These are phyloP conservation scores for Ophiocordyceps camponoti-floridani DNA, from an alignment of 2,329 filamentous ascomycete species.

Conservation along the genomic window DNA sequence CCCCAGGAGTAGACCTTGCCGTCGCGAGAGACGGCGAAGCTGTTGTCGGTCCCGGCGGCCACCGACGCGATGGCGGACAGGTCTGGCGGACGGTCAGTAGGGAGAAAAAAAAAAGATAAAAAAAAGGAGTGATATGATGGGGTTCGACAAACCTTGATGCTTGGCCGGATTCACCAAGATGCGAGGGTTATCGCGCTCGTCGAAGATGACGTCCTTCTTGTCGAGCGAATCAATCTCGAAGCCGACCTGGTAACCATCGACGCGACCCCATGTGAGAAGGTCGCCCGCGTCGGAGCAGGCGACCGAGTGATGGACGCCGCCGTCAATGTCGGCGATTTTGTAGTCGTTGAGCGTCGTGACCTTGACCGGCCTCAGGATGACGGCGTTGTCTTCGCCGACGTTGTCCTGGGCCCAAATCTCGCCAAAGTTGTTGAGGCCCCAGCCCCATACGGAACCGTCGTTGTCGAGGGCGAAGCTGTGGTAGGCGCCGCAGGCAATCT, in stretches of 20 bases:
- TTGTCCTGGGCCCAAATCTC: conserved; percentile 52
- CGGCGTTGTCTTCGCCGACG: conserved; percentile 34
- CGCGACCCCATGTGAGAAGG: conserved; percentile 41
- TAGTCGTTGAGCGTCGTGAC: conserved; percentile 46
- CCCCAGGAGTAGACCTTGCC: conserved; percentile 67
- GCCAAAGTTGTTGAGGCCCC: conserved; percentile 78
- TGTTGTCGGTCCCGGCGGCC: conserved; percentile 54
- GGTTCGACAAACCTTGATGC: conserved; percentile 22
- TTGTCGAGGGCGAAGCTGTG: conserved; percentile 67
- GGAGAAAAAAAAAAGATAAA: not conserved
- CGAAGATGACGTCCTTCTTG: conserved; percentile 38
- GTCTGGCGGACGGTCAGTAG: conserved; percentile 8
- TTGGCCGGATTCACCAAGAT: conserved; percentile 34
- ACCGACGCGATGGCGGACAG: conserved; percentile 35
- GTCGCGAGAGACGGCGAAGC: conserved; percentile 49
- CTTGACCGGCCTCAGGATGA: conserved; percentile 52
- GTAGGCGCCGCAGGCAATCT: conserved; percentile 50
- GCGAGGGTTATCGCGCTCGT: conserved; percentile 42
- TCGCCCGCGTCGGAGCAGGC: conserved; percentile 38
- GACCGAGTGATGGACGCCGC: conserved; percentile 58
- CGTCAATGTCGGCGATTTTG: conserved; percentile 50
- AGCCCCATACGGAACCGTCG: conserved; percentile 54
- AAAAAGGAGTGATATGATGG: not conserved
- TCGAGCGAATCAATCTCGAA: conserved; percentile 32
- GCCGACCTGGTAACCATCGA: conserved; percentile 35